Evolutionary conservation across 2,329 filamentous ascomycete genomes (phyloP).

Genomic region (Diaporthe batatas): DNA sequence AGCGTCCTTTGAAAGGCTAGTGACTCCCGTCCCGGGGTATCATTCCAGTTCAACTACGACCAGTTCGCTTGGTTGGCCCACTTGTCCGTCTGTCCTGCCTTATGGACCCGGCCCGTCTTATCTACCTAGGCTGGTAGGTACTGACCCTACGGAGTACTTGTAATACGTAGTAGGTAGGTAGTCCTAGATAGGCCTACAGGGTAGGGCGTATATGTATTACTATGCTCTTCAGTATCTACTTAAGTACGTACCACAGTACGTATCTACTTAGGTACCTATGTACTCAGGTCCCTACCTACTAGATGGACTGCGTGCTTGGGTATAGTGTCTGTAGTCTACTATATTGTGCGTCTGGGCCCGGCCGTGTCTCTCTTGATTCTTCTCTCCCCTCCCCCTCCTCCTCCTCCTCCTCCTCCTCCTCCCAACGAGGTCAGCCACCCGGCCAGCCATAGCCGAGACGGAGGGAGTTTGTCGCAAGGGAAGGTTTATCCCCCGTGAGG

Average conservation of each 20-base stretch:
- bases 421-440: neutral
- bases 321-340: neutral
- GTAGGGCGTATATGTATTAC: too few species aligned
- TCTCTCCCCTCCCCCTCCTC: neutral
- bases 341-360: too few species aligned
- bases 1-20: slow-evolving; percentile 4
- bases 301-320: neutral
- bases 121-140: neutral
- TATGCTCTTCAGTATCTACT: neutral
- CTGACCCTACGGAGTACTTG: too few species aligned
- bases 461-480: neutral
- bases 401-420: neutral
- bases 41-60: slow-evolving; percentile 2
- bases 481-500: neutral
- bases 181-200: too few species aligned
- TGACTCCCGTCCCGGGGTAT: slow-evolving; percentile 29
- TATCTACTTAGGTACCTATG: too few species aligned
- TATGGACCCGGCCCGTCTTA: neutral
- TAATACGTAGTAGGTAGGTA: too few species aligned
- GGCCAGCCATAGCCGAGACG: neutral
- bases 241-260: too few species aligned
- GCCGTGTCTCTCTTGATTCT: neutral
- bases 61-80: neutral
- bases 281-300: too few species aligned
- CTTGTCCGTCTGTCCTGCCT: neutral